Evolutionary conservation across 192 early-diverging fungal genomes (phyloP).

Genomic region (Coemansia sp.): DNA sequence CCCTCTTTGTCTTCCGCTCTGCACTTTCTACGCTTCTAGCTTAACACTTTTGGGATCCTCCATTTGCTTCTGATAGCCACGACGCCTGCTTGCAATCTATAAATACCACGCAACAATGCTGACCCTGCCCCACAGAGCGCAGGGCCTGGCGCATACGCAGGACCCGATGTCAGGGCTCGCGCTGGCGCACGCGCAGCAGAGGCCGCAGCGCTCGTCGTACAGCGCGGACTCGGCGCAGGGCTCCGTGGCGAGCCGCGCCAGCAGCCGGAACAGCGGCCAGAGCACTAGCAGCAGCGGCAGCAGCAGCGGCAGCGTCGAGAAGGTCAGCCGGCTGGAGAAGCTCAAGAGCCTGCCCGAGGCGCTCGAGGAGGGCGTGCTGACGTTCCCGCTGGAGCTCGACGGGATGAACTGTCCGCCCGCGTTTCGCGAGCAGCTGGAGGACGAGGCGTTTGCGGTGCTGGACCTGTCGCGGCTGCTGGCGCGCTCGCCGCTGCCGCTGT

Average conservation of each 20-base stretch:
- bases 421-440: conserved; percentile 46
- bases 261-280: not conserved
- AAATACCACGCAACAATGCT: too few species aligned
- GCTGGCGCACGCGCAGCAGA: too few species aligned
- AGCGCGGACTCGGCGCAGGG: too few species aligned
- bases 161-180: too few species aligned
- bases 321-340: conserved; percentile 47
- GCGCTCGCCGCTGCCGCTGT: conserved; percentile 36
- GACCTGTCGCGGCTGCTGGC: conserved; percentile 43
- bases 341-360: conserved; percentile 42
- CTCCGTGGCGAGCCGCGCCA: too few species aligned
- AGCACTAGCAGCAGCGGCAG: conserved; percentile 6
- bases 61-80: too few species aligned
- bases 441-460: conserved; percentile 36
- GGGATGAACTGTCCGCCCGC: conserved; percentile 40
- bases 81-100: too few species aligned
- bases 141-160: too few species aligned
- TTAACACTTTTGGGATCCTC: too few species aligned
- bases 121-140: too few species aligned
- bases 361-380: conserved; percentile 39
- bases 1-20: too few species aligned
- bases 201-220: conserved; percentile 34
- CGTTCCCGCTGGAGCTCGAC: conserved; percentile 43
- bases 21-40: too few species aligned
- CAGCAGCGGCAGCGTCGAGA: conserved; percentile 31